Evolutionary conservation across 345 rosid genomes (phyloP).

Genomic region (Pistacia vera): DNA sequence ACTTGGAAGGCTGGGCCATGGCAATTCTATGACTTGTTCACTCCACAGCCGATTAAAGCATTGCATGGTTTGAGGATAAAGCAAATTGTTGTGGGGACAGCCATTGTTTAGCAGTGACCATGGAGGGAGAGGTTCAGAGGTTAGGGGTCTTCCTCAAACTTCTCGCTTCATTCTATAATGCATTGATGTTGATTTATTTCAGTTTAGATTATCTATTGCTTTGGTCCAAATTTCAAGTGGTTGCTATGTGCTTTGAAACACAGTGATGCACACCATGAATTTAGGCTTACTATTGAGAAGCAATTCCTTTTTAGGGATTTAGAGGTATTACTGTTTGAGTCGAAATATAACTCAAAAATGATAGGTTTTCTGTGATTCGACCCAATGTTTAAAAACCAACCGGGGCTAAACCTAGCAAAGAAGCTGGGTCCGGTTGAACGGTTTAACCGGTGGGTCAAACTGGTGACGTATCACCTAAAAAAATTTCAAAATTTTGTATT

Average conservation of each 20-base stretch:
- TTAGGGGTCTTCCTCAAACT: conserved; percentile 23
- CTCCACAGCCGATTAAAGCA: conserved; percentile 86
- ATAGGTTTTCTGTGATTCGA: no score
- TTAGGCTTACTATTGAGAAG: neutral
- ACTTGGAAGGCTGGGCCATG: conserved; percentile 98
- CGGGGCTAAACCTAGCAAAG: no score
- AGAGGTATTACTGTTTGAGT: no score
- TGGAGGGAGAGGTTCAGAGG: conserved; percentile 94
- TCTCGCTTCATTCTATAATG: neutral
- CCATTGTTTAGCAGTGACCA: conserved; percentile 94
- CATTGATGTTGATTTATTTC: neutral
- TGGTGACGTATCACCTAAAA: no score
- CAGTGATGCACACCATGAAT: neutral
- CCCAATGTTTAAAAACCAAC: no score
- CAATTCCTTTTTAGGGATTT: no score
- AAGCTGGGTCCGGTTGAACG: no score
- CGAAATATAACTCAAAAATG: no score
- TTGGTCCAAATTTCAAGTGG: neutral
- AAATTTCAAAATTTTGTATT: no score
- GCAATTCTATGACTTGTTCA: conserved; percentile 90
- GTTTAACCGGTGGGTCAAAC: no score
- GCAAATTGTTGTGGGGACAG: conserved; percentile 98
- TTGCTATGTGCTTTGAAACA: neutral
- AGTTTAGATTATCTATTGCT: neutral
- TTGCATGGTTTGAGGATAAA: conserved; percentile 73